phyloP scores from a whole-genome alignment of 2,329 filamentous ascomycete genomes.

The Chaetomium strumarium region DNA sequence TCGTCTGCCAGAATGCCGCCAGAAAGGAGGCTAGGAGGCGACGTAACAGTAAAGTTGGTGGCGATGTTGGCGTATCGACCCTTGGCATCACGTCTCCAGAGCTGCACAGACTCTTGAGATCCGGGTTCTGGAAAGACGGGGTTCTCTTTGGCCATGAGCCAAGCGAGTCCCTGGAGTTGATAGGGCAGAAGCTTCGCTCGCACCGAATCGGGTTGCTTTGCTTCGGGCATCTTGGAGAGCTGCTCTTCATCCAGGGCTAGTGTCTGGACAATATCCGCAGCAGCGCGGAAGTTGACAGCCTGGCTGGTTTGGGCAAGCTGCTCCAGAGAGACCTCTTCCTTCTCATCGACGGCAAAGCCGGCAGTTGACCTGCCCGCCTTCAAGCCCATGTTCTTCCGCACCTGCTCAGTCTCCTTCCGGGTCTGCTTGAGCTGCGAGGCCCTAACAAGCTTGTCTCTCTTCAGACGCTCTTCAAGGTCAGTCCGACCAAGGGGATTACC shows the following conservation, averaged over 20 bases:
- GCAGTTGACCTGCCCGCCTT: constrained; percentile 35
- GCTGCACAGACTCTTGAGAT: constrained; percentile 60
- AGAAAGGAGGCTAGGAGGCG: constrained; percentile 59
- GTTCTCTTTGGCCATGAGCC: constrained; percentile 72
- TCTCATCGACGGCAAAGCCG: constrained; percentile 31
- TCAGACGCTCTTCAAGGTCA: constrained; percentile 56
- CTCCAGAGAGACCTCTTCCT: constrained; percentile 47
- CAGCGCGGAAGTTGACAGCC: constrained; percentile 59
- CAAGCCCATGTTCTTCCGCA: constrained; percentile 39
- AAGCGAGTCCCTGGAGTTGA: constrained; percentile 73
- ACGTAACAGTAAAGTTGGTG: constrained; percentile 58
- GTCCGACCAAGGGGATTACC: constrained; percentile 46
- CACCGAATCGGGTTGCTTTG: constrained; percentile 59
- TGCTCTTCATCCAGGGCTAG: constrained; percentile 66
- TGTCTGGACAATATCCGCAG: constrained; percentile 59
- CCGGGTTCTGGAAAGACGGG: constrained; percentile 56
- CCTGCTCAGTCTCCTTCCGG: constrained; percentile 46
- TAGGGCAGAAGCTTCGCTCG: constrained; percentile 68
- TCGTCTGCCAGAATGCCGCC: constrained; percentile 87
- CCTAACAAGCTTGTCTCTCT: constrained; percentile 58
- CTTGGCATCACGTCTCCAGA: constrained; percentile 60
- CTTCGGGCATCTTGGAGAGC: constrained; percentile 66
- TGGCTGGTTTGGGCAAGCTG: constrained; percentile 62
- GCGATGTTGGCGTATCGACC: constrained; percentile 59
- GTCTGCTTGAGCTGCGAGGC: constrained; percentile 51